Evolutionary conservation across 2,329 filamentous ascomycete genomes (phyloP).

Genomic region (Anisogramma anomala): DNA sequence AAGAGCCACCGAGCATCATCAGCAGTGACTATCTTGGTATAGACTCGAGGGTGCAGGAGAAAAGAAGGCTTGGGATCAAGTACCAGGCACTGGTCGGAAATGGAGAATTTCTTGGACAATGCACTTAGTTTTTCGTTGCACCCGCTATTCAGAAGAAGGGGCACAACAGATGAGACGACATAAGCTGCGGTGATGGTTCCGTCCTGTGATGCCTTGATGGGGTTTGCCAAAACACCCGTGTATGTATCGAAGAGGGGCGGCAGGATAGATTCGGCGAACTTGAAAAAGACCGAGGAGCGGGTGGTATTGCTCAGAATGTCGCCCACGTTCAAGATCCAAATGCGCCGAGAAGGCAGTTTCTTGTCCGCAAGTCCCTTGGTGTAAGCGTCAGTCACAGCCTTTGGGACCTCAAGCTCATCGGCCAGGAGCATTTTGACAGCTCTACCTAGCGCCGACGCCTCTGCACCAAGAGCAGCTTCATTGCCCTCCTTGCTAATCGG

Average conservation of each 20-base stretch:
- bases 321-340: conserved; percentile 69
- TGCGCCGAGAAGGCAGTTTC: conserved; percentile 60
- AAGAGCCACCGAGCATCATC: conserved; percentile 72
- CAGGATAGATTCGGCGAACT: conserved; percentile 42
- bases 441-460: conserved; percentile 58
- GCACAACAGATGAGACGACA: conserved; percentile 55
- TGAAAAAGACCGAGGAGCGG: conserved; percentile 34
- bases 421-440: conserved; percentile 52
- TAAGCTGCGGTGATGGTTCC: conserved; percentile 73
- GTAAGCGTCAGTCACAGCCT: conserved; percentile 57
- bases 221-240: conserved; percentile 67
- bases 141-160: conserved; percentile 41
- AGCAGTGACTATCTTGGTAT: conserved; percentile 61
- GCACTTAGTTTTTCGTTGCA: conserved; percentile 36
- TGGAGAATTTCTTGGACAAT: conserved; percentile 48
- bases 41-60: conserved; percentile 72
- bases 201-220: conserved; percentile 66
- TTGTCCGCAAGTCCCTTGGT: conserved; percentile 80
- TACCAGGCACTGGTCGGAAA: conserved; percentile 54
- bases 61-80: conserved; percentile 77
- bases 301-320: conserved; percentile 52
- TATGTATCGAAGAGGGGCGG: conserved; percentile 56
- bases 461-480: conserved; percentile 66
- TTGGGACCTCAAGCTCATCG: conserved; percentile 50
- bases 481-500: conserved; percentile 78